Percentiles rank a stretch among this genome's conserved stretches.
These are phyloP conservation scores for Candida caryicola DNA, from an alignment of 805 yeast genomes.

Conservation along the genomic window DNA sequence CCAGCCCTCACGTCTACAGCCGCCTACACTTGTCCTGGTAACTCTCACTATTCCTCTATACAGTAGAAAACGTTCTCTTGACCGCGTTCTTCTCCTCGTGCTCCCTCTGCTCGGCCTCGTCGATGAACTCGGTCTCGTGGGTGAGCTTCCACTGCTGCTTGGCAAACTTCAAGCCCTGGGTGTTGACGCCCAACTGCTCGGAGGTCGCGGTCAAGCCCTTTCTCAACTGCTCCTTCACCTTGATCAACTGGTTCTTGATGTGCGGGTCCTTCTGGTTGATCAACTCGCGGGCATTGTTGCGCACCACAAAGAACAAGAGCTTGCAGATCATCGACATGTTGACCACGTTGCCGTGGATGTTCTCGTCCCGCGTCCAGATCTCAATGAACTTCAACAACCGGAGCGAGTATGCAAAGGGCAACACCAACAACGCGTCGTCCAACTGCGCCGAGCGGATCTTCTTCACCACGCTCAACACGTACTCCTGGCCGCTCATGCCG, in stretches of 20 bases:
- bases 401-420: constrained; percentile 83
- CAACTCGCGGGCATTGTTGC: constrained; percentile 75
- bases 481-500: constrained; percentile 66
- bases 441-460: constrained; percentile 80
- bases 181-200: constrained; percentile 73
- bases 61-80: constrained; percentile 72
- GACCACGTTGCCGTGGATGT: constrained; percentile 40
- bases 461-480: constrained; percentile 68
- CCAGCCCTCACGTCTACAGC: no score
- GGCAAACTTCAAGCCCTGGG: constrained; percentile 74
- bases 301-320: constrained; percentile 70
- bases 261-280: constrained; percentile 62
- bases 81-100: constrained; percentile 54
- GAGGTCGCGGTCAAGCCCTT: constrained; percentile 48
- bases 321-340: constrained; percentile 67
- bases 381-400: constrained; percentile 70
- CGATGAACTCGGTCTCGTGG: constrained; percentile 73
- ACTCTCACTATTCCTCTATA: no score
- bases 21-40: no score
- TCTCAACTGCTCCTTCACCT: constrained; percentile 63
- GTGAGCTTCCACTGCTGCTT: constrained; percentile 74
- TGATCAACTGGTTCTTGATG: constrained; percentile 61
- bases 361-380: constrained; percentile 58
- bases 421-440: constrained; percentile 87
- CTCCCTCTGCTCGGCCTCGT: constrained; percentile 55